Base-by-base conservation (phyloP, 1,284 basidiomycete genomes). In the Boletus sp. region DNA sequence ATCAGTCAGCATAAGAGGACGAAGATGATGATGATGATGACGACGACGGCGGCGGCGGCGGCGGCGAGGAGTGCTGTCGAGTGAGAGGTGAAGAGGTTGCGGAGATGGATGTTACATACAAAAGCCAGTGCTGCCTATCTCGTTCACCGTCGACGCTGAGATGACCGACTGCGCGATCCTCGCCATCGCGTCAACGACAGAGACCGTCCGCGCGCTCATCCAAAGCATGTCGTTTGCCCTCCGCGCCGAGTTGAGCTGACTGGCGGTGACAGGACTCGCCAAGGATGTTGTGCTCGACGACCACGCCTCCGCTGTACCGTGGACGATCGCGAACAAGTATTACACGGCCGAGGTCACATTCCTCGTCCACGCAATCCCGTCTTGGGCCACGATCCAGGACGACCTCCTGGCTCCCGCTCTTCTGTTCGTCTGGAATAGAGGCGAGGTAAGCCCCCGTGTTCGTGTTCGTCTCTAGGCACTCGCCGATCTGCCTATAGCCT, bases 301-400 rank as follows among this genome's bases (percentile, higher is more conserved):
- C 26, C 50, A 53, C 14, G 25, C 50, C 20, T 32, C 49, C n/a
- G 55, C 51, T 26, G 66, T 87, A 27, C 82, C 82, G 12, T 93
- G 89, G 88, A 84, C 75, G 26, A 88, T 94, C 51, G 71, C 73
- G 50, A 93, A 94, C 72, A 87, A 82, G 66, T 94, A 94, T 68
- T 94, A 93, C 69, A 78, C 81, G 10, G 91, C 91, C 4, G 69
- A 78, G 45, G 84, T 93, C 6, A 76, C 81, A 47, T 88, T 93
- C 59, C 71, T 78, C 6, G 66, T 76, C n/a, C 70, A 73, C 46
- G 64, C 71, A 10, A 61, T 76, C 48, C 66, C 72, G 26, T 69
- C 72, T 9, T 66, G 77, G 46, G 61, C 59, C 39, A 61, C 70
- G 12, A 59, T 71, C 32, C 50, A 51, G 2, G 46, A 56, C n/a